Evolutionary conservation across 2,329 filamentous ascomycete genomes (phyloP), one percentile per base, ranked within the genome.

Genomic region (Albifimbria verrucaria): DNA sequence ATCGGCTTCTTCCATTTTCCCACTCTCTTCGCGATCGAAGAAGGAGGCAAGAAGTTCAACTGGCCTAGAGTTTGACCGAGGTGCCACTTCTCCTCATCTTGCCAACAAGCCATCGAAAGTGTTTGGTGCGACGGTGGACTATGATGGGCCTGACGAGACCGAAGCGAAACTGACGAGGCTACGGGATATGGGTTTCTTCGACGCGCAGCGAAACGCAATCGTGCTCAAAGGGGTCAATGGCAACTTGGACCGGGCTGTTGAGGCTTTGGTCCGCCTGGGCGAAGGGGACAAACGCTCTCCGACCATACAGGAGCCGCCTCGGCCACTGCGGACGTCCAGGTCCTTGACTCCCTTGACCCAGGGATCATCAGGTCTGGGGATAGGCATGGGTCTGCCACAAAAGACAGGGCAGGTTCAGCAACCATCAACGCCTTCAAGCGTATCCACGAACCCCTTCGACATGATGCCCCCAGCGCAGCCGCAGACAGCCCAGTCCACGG

Each of bases 151-250:
- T 46, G 78, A 88, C 59, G 85, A 86, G 53, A 79, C 86, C 51
- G 90, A 95, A 43, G 78, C 81, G 48, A 97, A 97, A 68, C 72
- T 97, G 67, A 77, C 78, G 3, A 86, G 84, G 50, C 74, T 99
- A 53, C 83, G 86, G 52, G 92, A 97, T 52, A 96, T 97, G 92
- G 94, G 94, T 0, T 99, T 99, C 63, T 77, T 76, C 4, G 92
- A 99, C 66, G 85, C 88, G 42, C 89, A 88, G 61, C 84, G 89
- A 54, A 97, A 97, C 65, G 79, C 84, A 4, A 85, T 88, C 50
- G 85, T 97, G 23, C 74, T 99, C 18, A 92, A 92, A 66, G 88
- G 89, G 3, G 80, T 95, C 25, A 86, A 88, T 64, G 92, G 93
- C 4, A 92, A 94, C 65, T 67, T 99, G 53, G 91, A 97, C 61